Percentiles rank a stretch among this genome's conserved stretches.
Conservation (phyloP, 2,329 filamentous ascomycete genomes). For the Colletotrichum tofieldiae region DNA sequence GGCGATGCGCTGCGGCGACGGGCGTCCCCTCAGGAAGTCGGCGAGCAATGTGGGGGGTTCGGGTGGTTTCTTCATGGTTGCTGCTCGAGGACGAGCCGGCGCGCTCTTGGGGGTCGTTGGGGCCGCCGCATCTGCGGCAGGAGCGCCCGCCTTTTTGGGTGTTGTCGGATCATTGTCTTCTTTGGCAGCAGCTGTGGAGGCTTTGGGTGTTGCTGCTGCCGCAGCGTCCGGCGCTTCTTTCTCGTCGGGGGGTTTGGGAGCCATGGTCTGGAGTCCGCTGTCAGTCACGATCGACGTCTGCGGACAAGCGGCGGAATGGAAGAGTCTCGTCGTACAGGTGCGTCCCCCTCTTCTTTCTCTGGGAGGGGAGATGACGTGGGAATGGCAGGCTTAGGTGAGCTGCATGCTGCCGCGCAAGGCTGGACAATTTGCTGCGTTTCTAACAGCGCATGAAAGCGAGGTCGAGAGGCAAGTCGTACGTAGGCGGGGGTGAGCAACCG, state of each 20-base stretch:
- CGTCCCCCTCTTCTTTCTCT: slow-evolving; percentile 26
- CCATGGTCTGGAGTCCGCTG: slow-evolving; percentile 38
- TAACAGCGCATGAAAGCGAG: slow-evolving; percentile 1
- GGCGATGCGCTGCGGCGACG: slow-evolving; percentile 68
- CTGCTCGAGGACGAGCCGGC: slow-evolving; percentile 56
- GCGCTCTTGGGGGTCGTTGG: slow-evolving; percentile 59
- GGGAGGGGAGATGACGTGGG: slow-evolving; percentile 10
- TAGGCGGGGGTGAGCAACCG: neutral
- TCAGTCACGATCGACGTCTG: slow-evolving; percentile 23
- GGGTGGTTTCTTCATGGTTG: slow-evolving; percentile 57
- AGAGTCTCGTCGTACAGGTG: slow-evolving; percentile 19
- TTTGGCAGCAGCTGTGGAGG: slow-evolving; percentile 24
- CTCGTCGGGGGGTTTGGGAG: slow-evolving; percentile 42
- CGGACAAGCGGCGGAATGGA: neutral
- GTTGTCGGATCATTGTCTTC: slow-evolving; percentile 30
- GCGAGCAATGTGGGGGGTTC: slow-evolving; percentile 66
- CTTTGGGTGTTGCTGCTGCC: slow-evolving; percentile 26
- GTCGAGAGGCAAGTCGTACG: neutral
- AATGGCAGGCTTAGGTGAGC: slow-evolving; percentile 31
- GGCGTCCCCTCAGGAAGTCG: slow-evolving; percentile 72
- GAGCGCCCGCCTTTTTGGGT: slow-evolving; percentile 29
- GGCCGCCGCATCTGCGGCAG: slow-evolving; percentile 6
- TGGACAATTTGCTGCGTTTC: slow-evolving; percentile 8
- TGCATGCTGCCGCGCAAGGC: slow-evolving; percentile 42
- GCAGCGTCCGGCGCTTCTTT: slow-evolving; percentile 31